Base-by-base conservation (phyloP, 2,329 filamentous ascomycete species). In the Bipolaris zeicola region DNA sequence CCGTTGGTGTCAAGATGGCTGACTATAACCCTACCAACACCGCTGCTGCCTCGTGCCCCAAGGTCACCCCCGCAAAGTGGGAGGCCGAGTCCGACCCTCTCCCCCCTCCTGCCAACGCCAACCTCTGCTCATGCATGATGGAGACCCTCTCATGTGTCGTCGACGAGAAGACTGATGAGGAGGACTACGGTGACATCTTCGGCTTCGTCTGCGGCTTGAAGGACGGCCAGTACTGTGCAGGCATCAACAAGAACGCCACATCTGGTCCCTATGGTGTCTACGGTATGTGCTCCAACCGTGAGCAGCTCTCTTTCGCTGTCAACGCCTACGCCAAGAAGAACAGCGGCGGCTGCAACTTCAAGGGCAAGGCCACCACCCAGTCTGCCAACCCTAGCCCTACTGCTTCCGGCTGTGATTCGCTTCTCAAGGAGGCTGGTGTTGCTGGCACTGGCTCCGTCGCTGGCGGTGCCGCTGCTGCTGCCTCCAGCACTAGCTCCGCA, bases 61-160 rank as follows among this genome's bases (percentile, higher is more conserved):
- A 80, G 14, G 78, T 88, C 55, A 80, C 77, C 66, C 64, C 77
- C 38, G 67, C 80, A 41, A 65, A 79, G 71, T 99, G 95, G 94
- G 80, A 83, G 65, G 89, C 91, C 50, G 82, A 84, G 50, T 75
- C 79, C 60, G 81, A 83, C 41, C 81, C 79, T 55, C 90, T 99
- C 33, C 95, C 95, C 26, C 94, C 93, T 8, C 85, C 85, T 10
- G 92, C 93, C 62, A 91, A 98, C 79, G 72, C 85, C 43, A 72
- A 86, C 42, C 87, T 96, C 44, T 99, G 95, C 84, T 77, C 82
- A 55, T 99, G 95, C 85, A 96, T 96, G 91, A 84, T 85, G 76
- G 81, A 85, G 62, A 87, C 86, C 42, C 80, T 96, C 55, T 79
- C 81, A 57, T 99, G 95, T 79, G 83, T 84, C 26, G 86, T 92